These are phyloP conservation scores for Papiliotrema laurentii DNA, from an alignment of 1,284 basidiomycete species.

Conservation along the genomic window DNA sequence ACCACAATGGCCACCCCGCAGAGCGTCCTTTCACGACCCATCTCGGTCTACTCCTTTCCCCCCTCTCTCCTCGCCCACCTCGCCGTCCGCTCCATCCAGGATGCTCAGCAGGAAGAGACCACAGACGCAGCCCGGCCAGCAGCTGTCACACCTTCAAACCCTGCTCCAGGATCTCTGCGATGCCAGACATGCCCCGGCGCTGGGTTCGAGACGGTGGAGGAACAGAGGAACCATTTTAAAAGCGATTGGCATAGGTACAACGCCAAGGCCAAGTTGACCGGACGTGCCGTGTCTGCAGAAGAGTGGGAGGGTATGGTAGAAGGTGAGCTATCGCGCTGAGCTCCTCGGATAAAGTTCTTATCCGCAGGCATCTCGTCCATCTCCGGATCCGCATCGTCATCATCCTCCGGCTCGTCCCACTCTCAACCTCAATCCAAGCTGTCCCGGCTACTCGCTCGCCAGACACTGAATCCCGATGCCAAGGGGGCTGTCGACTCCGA, in stretches of 20 bases:
- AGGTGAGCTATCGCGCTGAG: conserved; percentile 56
- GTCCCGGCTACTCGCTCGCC: conserved; percentile 62
- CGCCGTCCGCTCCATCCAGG: conserved; percentile 54
- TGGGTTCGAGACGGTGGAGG: conserved; percentile 67
- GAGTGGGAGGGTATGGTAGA: conserved; percentile 74
- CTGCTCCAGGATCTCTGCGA: conserved; percentile 37
- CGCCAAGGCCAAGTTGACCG: conserved; percentile 71
- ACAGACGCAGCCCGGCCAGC: not conserved
- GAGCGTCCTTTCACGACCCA: conserved; percentile 19
- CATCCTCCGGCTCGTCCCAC: conserved; percentile 56
- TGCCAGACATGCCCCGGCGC: conserved; percentile 75
- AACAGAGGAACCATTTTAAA: conserved; percentile 82
- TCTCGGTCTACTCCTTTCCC: conserved; percentile 61
- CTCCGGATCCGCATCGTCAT: conserved; percentile 69
- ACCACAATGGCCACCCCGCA: conserved; percentile 2
- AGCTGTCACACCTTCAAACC: not conserved
- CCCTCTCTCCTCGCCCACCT: conserved; percentile 63
- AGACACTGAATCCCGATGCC: conserved; percentile 39
- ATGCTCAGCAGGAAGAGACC: not conserved
- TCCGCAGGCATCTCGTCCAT: conserved; percentile 73
- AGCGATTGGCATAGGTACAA: conserved; percentile 99
- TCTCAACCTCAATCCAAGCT: conserved; percentile 38
- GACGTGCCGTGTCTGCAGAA: conserved; percentile 59
- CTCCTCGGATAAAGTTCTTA: not conserved
- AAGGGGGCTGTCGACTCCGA: conserved; percentile 27